These are phyloP conservation scores for Kalaharituber pfeilii DNA, from an alignment of 2,329 filamentous ascomycete genomes.

Conservation along the genomic window DNA sequence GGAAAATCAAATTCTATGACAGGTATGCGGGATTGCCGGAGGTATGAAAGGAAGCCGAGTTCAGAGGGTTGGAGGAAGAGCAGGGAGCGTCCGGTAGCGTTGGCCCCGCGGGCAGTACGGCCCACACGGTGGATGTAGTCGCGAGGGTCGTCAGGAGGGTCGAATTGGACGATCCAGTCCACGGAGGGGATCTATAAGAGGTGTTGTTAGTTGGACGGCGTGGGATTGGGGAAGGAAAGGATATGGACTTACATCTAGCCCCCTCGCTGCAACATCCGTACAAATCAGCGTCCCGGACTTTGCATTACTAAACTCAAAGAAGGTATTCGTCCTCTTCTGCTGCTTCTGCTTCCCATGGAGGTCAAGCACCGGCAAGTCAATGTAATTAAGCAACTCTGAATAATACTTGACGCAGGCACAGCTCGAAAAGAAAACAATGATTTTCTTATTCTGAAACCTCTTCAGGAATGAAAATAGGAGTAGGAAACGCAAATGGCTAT, in stretches of 20 bases:
- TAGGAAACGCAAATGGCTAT: slow-evolving; percentile 83
- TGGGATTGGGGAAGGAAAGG: background rate
- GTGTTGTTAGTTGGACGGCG: background rate
- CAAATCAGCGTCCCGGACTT: slow-evolving; percentile 66
- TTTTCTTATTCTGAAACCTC: slow-evolving; percentile 77
- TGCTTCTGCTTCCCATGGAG: slow-evolving; percentile 95
- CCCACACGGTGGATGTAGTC: slow-evolving; percentile 95
- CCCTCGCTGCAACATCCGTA: slow-evolving; percentile 89
- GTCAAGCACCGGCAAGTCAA: slow-evolving; percentile 75
- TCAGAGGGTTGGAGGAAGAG: slow-evolving; percentile 89
- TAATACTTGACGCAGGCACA: slow-evolving; percentile 94
- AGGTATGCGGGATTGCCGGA: slow-evolving; percentile 81
- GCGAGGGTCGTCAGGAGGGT: slow-evolving; percentile 75
- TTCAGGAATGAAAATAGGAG: slow-evolving; percentile 85
- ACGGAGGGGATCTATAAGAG: slow-evolving; percentile 59
- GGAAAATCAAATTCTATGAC: slow-evolving; percentile 95
- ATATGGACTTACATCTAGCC: slow-evolving; percentile 50
- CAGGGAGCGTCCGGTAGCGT: slow-evolving; percentile 45
- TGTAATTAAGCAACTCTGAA: slow-evolving; percentile 89
- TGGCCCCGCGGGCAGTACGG: slow-evolving; percentile 71
- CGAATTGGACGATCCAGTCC: slow-evolving; percentile 93
- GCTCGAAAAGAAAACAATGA: slow-evolving; percentile 89
- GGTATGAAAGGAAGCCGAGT: slow-evolving; percentile 76
- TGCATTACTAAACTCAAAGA: slow-evolving; percentile 88
- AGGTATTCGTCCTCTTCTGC: slow-evolving; percentile 95